Base-by-base conservation (phyloP, 768 basidiomycete genomes). In the Cytidiella melzeri region DNA sequence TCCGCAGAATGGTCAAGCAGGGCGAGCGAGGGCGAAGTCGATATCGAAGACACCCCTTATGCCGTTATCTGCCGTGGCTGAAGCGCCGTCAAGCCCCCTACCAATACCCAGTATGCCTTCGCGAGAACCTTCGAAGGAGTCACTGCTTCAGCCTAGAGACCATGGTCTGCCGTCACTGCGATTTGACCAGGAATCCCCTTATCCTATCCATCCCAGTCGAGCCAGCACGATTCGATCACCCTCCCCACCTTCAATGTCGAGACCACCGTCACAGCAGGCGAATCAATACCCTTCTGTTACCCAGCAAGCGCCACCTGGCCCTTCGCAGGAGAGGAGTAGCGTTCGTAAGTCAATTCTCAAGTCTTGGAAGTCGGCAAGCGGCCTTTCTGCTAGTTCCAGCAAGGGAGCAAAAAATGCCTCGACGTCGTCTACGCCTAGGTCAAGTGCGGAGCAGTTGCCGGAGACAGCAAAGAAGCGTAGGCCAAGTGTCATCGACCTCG, bases 101-200 rank as follows among this genome's bases (percentile, higher is more conserved):
- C 15, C 41, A 19, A 15, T 20, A 24, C 36, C 27, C 38, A 61
- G 71, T 41, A 65, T 70, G 23, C 46, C 52, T 58, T 66, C 72
- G 59, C 69, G 72, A 64, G 63, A 43, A 34, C 30, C 30, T 7
- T 34, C 30, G 15, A 34, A 15, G 30, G 30, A 34, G 15, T 34
- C 30, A 15, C 7, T 34, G 30, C 30, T 7, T 7, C 30, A 34
- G 52, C 60, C 26, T 63, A 60, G 77, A 54, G 72, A 74, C 18
- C 69, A 7, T 15, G 9, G 9, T 7, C 9, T 34, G 30, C 30
- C 7, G 30, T 34, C 30, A 15, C 15, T 87, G 48, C 75, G 78
- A 43, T 84, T 85, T 65, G 81, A 91, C 63, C 85, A 86, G 56
- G 84, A 89, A 54, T 78, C 82, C 1, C 81, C 79, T 20, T 85